Evolutionary conservation across 345 rosid genomes (phyloP), one percentile per base, ranked within the genome.

Genomic region (Ceriops zippeliana): DNA sequence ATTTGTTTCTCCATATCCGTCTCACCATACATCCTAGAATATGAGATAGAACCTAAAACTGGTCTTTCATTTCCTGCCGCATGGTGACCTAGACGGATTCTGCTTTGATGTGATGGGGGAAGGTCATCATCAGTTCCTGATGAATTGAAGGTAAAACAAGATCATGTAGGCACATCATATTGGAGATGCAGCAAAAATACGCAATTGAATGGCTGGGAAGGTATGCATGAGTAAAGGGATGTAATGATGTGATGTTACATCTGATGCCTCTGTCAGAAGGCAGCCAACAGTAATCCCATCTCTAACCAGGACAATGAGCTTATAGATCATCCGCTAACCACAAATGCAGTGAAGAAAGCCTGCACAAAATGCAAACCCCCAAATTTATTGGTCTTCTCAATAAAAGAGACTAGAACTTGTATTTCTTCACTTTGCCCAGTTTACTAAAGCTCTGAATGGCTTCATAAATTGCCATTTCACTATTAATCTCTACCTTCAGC

Each of bases 81-180:
- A 30, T 83, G 89, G 2, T 87, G 89, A 24, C 87, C 89, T 84
- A 88, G 65, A 57, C 86, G 83, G 26, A 89, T 82, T 70, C 89
- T 87, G 70, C 78, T 81, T 64, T 79, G 86, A 76, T 89, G 89
- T 35, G 90, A 74, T 20, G 97, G 97, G 56, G 93, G 91, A 52
- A 90, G 79, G 80, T 90, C 97, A 62, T 90, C 95, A 78, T 90
- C 97, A 28, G 97, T 89, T 70, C 97, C 97, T 90, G 86, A 69
- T 66, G 47, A 28, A 63, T 61, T 32, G 46, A 27, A 54, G 61
- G 13, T 31, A 62, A 35, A 52, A 42, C 13, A n/a, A 21, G 15
- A n/a, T 38, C 34, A 27, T 37, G 13, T 19, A 51, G 28, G 35
- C 13, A 52, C 47, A 64, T 38, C 20, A 10, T 5, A 28, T 10